Evolutionary conservation across 176 grass and related monocot species (phyloP), one percentile per base, ranked within the genome.

Genomic region (Phoenix dactylifera): DNA sequence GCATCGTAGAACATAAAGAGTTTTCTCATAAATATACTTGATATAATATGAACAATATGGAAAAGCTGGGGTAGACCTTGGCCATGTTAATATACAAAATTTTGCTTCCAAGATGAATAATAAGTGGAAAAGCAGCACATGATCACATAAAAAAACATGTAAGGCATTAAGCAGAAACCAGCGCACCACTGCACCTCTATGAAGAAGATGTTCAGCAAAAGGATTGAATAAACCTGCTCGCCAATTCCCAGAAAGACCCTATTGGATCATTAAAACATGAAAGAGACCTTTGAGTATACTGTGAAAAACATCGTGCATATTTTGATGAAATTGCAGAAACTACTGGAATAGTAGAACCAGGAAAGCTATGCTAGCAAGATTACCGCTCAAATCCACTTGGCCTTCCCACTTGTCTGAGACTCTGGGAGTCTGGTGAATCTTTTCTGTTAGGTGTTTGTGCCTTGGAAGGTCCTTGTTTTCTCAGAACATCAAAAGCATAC

Each of bases 351-450:
- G 16, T 26, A 23, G 29, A 75, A 70, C 9, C 7, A 2, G 1
- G 35, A 44, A 44, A 44, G 9, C 35, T 14, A 3, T 44, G 35
- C 35, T 44, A 44, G 35, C 54, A 64, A 25, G 64, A 44, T 30
- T 77, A 97, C 92, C 81, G 74, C 63, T 98, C 87, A 83, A 98
- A 84, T 73, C 87, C 93, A 67, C 88, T 80, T 82, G 76, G 62
- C 18, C 20, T 18, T 1, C 17, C 7, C 54, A 50, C 16, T 39
- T 26, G 52, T 55, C 26, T 39, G 35, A 24, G 64, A 44, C 77
- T 67, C 58, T 24, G 59, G 28, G 28, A 48, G 74, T 81, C 70
- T 59, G 68, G 63, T 50, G 57, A 67, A 50, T 63, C 82, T 52
- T 67, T 76, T 65, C 67, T 55, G 6, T 80, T 70, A 28, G 49